A percentile compares a stretch with the other conserved stretches of the same genome.
Evolutionary conservation across 2,329 filamentous ascomycete species (phyloP).

Genomic region (Rutstroemia sp.): DNA sequence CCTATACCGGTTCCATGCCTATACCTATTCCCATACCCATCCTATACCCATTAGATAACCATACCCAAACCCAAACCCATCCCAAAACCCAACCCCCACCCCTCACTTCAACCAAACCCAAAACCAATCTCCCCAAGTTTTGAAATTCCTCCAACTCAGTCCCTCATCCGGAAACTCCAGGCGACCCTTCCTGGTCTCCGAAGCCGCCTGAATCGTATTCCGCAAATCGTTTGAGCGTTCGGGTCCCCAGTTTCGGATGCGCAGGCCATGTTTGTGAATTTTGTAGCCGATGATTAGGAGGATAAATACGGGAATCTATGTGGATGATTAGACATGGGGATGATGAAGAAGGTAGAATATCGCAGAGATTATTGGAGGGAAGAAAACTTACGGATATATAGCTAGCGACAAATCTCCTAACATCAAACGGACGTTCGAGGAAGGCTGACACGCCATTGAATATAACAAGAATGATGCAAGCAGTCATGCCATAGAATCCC

Average conservation of each 20-base stretch:
- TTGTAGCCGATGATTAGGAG: slow-evolving; percentile 31
- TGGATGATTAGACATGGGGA: not conserved
- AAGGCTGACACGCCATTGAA: slow-evolving; percentile 33
- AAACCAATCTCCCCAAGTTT: slow-evolving; percentile 26
- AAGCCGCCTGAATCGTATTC: slow-evolving; percentile 30
- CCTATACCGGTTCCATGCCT: too few relatives aligned
- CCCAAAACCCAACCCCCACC: too few relatives aligned
- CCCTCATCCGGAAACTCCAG: slow-evolving; percentile 30
- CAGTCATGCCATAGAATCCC: slow-evolving; percentile 30
- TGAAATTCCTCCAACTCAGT: slow-evolving; percentile 26
- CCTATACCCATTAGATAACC: too few relatives aligned
- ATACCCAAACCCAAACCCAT: too few relatives aligned
- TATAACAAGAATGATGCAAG: slow-evolving; percentile 29
- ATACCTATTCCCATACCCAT: too few relatives aligned
- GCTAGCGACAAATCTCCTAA: slow-evolving; percentile 32
- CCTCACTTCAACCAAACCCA: slow-evolving; percentile 32
- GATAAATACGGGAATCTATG: slow-evolving; percentile 31
- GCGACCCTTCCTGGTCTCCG: slow-evolving; percentile 28
- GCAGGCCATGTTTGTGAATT: slow-evolving; percentile 29
- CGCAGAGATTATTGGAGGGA: not conserved
- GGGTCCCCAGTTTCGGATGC: slow-evolving; percentile 27
- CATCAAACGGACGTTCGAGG: slow-evolving; percentile 31
- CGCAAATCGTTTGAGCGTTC: slow-evolving; percentile 31
- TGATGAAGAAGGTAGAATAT: not conserved
- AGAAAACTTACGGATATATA: slow-evolving; percentile 33